Base-by-base conservation (phyloP, 2,329 filamentous ascomycete species). In the Cladosporium sp. region DNA sequence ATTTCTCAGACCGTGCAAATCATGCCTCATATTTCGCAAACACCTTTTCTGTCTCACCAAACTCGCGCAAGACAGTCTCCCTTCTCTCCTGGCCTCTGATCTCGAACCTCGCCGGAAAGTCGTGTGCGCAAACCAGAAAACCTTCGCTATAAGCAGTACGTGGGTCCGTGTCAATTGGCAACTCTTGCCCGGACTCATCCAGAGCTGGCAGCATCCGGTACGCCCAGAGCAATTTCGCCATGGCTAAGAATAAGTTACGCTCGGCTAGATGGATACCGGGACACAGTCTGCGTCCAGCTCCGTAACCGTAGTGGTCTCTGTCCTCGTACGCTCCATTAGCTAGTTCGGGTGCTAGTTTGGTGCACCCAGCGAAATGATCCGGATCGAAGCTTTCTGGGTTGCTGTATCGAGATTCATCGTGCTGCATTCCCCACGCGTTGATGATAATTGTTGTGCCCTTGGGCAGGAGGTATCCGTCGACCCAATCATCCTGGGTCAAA, bases 261-360 rank as follows among this genome's bases (percentile, higher is more conserved):
- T 61, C 60, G 2, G 66, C 68, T 0, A 85, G 74, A 54, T 85
- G 81, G 62, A 81, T 76, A 0, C 81, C 80, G 1, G 75, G 74
- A 60, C 80, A 82, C 30, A 78, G 73, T 6, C 80, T 72, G 6
- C 80, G 72, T 0, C 80, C 80, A 8, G 74, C 75, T 0, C 79
- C 80, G 62, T 81, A 82, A 1, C 70, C 70, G 64, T 78, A 82
- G 52, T 81, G 79, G 61, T 78, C 75, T 38, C 76, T 70, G 12
- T 69, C 69, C 28, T 69, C 59, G 34, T 67, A 73, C 42, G 74
- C 65, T 3, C 70, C 62, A 12, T 68, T 69, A 9, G 74, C 70
- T 25, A 75, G 74, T 9, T 75, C 70, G 1, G 67, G 68, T 3
- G 76, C 73, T 0, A 74, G 64, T 5, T 62, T 65, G 5, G 68